phyloP scores from a whole-genome alignment of 2,329 filamentous ascomycete genomes.

The Exophiala sp. region DNA sequence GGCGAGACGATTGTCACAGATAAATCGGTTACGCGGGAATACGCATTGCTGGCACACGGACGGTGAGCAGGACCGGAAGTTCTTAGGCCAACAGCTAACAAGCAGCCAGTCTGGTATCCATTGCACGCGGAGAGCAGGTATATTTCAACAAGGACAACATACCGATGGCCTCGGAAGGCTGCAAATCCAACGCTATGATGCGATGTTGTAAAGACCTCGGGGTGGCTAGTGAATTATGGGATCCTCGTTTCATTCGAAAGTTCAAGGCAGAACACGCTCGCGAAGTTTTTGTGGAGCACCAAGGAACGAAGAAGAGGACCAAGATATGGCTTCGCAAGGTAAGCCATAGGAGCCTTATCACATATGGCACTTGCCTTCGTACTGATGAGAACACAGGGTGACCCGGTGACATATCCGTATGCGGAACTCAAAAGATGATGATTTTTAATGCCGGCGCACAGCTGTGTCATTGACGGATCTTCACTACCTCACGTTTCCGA shows the following conservation, averaged over 20 bases:
- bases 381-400: slow-evolving; percentile 44
- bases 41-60: slow-evolving; percentile 81
- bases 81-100: slow-evolving; percentile 3
- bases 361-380: neutral
- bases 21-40: slow-evolving; percentile 78
- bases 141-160: slow-evolving; percentile 89
- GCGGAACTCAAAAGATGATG: slow-evolving; percentile 43
- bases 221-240: slow-evolving; percentile 92
- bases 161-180: slow-evolving; percentile 89
- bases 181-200: slow-evolving; percentile 96
- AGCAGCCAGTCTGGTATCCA: slow-evolving; percentile 67
- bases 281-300: slow-evolving; percentile 87
- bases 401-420: slow-evolving; percentile 61
- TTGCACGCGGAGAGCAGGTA: slow-evolving; percentile 88
- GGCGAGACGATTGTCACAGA: slow-evolving; percentile 80
- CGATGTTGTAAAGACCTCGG: slow-evolving; percentile 97
- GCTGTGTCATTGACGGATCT: neutral
- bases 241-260: slow-evolving; percentile 78
- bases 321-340: slow-evolving; percentile 77
- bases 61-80: slow-evolving; percentile 52
- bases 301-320: slow-evolving; percentile 76
- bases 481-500: neutral
- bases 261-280: slow-evolving; percentile 70
- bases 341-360: neutral
- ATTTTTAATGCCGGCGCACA: neutral